Percentiles rank a stretch among this genome's conserved stretches.
Conservation (phyloP, 106 monocot species). For the Dendrobium chrysotoxum region DNA sequence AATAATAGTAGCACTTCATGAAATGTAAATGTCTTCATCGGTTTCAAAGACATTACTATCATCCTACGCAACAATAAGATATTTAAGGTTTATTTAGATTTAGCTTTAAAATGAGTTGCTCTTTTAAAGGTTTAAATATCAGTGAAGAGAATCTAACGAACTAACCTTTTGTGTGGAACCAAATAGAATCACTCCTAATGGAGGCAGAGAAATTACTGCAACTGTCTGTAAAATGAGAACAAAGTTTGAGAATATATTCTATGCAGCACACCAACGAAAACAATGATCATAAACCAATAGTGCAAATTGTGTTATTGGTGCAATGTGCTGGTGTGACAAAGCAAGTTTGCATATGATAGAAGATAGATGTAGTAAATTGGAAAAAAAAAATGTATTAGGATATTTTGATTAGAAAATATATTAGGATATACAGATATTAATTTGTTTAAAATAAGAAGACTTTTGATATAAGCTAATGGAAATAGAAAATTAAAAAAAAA, state of each 20-base stretch:
- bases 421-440: no score
- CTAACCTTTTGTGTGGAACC: constrained; percentile 11
- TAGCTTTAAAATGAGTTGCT: neutral
- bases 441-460: no score
- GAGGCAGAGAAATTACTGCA: constrained; percentile 17
- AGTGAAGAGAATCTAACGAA: neutral
- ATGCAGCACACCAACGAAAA: neutral
- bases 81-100: no score
- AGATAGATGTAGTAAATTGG: neutral
- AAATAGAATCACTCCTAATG: constrained; percentile 21
- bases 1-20: no score
- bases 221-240: constrained; percentile 14
- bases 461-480: neutral
- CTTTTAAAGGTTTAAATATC: constrained; percentile 1
- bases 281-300: neutral
- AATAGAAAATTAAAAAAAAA: neutral
- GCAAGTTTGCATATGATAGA: neutral
- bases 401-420: neutral
- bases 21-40: no score
- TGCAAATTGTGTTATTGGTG: neutral
- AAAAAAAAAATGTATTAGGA: neutral
- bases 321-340: neutral
- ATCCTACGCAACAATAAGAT: no score
- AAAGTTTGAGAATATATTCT: neutral
- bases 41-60: no score